Conservation (phyloP, 129 eudicot species). For the Pseudognaphalium luteoalbum region DNA sequence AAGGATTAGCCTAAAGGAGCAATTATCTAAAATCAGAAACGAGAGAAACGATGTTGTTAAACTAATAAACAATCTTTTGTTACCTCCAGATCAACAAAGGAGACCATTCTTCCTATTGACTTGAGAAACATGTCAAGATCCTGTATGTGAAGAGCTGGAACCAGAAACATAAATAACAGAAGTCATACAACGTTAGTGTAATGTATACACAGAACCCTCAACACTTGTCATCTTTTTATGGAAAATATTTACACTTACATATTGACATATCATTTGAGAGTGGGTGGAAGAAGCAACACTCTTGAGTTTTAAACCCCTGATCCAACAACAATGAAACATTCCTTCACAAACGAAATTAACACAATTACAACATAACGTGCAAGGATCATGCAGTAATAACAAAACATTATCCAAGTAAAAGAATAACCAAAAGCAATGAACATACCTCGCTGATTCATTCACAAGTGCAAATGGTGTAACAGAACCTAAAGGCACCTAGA, state of each 20-base stretch:
- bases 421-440: conserved; percentile 7
- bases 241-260: conserved; percentile 43
- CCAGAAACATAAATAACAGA: conserved; percentile 10
- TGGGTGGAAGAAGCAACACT: conserved; percentile 91
- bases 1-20: conserved; percentile 76
- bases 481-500: conserved; percentile 84
- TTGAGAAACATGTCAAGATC: conserved; percentile 75
- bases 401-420: background rate
- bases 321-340: conserved; percentile 76
- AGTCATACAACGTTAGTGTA: background rate
- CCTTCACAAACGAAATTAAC: conserved; percentile 47
- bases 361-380: background rate
- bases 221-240: background rate
- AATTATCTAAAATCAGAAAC: conserved; percentile 16
- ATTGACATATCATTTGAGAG: conserved; percentile 82
- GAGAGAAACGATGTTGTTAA: background rate
- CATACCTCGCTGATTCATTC: conserved; percentile 84
- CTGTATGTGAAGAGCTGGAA: conserved; percentile 59
- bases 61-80: conserved; percentile 14
- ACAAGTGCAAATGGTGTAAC: conserved; percentile 94
- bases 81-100: conserved; percentile 94
- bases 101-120: conserved; percentile 70
- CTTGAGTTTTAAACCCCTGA: conserved; percentile 68
- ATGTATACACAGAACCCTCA: conserved; percentile 18
- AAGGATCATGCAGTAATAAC: background rate